Conservation (phyloP, 768 basidiomycete genomes). For the Tricholoma terreum region DNA sequence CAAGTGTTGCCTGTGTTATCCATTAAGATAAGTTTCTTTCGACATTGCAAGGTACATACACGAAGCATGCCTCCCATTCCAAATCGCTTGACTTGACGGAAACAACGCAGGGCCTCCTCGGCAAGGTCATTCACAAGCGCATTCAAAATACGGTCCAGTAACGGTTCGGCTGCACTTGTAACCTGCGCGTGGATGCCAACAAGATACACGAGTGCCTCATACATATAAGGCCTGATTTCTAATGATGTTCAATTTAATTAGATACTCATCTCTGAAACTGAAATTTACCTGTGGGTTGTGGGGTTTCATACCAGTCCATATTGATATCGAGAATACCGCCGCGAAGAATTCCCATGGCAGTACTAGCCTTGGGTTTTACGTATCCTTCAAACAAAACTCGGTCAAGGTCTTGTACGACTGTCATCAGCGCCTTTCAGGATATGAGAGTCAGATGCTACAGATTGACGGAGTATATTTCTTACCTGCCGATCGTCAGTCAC, state of each 20-base stretch:
- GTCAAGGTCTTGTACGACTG: constrained; percentile 81
- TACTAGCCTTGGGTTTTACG: constrained; percentile 75
- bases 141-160: constrained; percentile 80
- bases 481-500: constrained; percentile 75
- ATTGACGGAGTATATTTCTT: constrained; percentile 6
- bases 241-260: background rate
- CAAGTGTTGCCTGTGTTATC: constrained; percentile 79
- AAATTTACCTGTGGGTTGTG: constrained; percentile 74
- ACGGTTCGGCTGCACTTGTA: constrained; percentile 69
- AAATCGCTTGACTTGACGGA: constrained; percentile 86
- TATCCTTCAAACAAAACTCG: constrained; percentile 87
- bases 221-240: constrained; percentile 96
- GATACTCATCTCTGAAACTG: background rate
- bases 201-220: constrained; percentile 80
- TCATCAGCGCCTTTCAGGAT: constrained; percentile 57
- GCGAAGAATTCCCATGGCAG: constrained; percentile 63
- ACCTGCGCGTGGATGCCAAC: constrained; percentile 93
- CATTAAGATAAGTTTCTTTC: constrained; percentile 4
- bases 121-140: constrained; percentile 82
- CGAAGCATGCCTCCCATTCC: constrained; percentile 99
- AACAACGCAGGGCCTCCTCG: constrained; percentile 77
- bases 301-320: constrained; percentile 94
- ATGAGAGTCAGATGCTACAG: constrained; percentile 9
- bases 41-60: constrained; percentile 44
- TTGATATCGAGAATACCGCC: constrained; percentile 73